These are phyloP conservation scores for Triadica sebifera DNA, from an alignment of 345 rosid genomes.

Conservation along the genomic window DNA sequence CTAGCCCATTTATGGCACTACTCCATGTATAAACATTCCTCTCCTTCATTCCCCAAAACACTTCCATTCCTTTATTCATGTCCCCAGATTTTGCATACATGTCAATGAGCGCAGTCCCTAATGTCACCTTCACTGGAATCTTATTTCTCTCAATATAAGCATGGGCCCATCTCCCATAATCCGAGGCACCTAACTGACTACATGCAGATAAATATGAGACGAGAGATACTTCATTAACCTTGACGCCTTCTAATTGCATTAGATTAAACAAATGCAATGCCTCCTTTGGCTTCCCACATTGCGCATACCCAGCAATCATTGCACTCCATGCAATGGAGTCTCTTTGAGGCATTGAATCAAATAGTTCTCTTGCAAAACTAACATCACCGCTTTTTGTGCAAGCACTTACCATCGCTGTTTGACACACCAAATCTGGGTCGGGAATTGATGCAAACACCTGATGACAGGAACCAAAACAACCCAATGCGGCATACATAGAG, in stretches of 20 bases:
- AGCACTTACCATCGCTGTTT: constrained; percentile 29
- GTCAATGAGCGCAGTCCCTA: constrained; percentile 60
- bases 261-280: constrained; percentile 50
- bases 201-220: constrained; percentile 62
- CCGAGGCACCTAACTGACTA: constrained; percentile 52
- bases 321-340: constrained; percentile 60
- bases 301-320: constrained; percentile 55
- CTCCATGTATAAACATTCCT: constrained; percentile 63
- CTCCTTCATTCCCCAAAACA: constrained; percentile 52
- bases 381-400: constrained; percentile 15
- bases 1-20: constrained; percentile 52
- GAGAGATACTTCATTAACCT: constrained; percentile 52
- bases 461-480: constrained; percentile 39
- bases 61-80: constrained; percentile 53
- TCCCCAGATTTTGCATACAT: constrained; percentile 64
- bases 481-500: constrained; percentile 53
- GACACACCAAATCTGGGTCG: constrained; percentile 56
- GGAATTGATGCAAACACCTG: constrained; percentile 39
- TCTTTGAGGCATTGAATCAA: constrained; percentile 56
- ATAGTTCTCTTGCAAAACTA: constrained; percentile 39
- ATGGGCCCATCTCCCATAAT: constrained; percentile 70
- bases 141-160: constrained; percentile 48
- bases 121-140: constrained; percentile 41
- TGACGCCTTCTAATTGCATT: constrained; percentile 61
- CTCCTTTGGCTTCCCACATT: constrained; percentile 45